Base-by-base conservation (phyloP, 2,329 filamentous ascomycete species). In the Ramichloridium luteum region DNA sequence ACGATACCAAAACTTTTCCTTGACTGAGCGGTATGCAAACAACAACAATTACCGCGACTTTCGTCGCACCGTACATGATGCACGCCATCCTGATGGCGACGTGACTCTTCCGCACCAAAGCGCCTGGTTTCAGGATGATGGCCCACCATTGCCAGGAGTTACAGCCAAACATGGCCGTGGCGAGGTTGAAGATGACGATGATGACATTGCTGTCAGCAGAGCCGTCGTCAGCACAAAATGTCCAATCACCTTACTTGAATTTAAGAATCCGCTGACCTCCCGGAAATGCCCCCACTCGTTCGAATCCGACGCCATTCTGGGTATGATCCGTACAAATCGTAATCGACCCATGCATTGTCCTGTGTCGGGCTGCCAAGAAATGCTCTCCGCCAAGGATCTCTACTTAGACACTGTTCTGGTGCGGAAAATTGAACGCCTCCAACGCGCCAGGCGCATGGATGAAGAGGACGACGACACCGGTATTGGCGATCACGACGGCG, bases 201-300 rank as follows among this genome's bases (percentile, higher is more conserved):
- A 80, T 13, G 80, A 86, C 25, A 62, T 86, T 14, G 68, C 77
- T 2, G 68, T 86, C 16, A 67, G 71, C 16, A 64, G 70, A 29
- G 73, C 75, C 39, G 69, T 67, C 4, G 64, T 75, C 31, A 78
- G 72, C 51, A 70, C 77, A 17, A 76, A 72, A 45, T 86, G 80
- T 47, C 78, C 79, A 0, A 53, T 86, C 13, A 79, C 78, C 0
- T 60, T 84, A 41, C 61, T 62, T 31, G 61, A 68, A 27, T 75
- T 83, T 60, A 59, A 62, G 25, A 67, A 82, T 31, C 80, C 80
- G 0, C 74, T 72, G 47, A 80, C 70, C 34, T 80, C 72, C 45
- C 59, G 51, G 10, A 70, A 71, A 41, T 86, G 80, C 60, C 74
- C 70, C 34, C 80, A 86, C 52, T 75, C 70, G 0, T 86, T 82